A percentile compares a stretch with the other conserved stretches of the same genome.
Evolutionary conservation across 352 stramenopile genomes (phyloP).

Genomic region (Aphanomyces invadans): DNA sequence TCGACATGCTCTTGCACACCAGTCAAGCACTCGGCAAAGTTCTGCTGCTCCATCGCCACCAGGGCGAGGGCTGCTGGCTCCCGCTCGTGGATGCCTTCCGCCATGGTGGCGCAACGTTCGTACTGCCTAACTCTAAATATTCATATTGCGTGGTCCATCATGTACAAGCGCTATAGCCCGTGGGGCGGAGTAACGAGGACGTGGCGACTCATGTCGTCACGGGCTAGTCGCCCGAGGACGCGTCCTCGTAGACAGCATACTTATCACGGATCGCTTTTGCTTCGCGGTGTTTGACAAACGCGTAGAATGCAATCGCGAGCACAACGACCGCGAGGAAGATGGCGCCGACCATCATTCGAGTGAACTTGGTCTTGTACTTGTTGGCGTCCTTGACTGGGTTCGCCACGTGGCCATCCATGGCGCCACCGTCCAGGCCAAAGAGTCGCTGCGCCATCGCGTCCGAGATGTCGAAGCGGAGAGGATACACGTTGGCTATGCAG

Average conservation of each 20-base stretch:
- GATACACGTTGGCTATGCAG: constrained; percentile 15
- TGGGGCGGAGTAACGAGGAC: no score
- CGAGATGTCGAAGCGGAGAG: constrained; percentile 10
- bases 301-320: background rate
- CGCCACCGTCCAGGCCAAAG: background rate
- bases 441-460: background rate
- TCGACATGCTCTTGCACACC: no score
- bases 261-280: background rate
- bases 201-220: background rate
- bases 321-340: background rate
- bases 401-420: background rate
- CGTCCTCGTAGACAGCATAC: background rate
- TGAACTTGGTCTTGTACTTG: background rate
- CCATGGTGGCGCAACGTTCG: background rate
- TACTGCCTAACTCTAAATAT: background rate
- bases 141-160: background rate
- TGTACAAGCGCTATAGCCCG: no score
- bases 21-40: no score
- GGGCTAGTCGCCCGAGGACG: background rate
- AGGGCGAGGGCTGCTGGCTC: no score
- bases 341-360: background rate
- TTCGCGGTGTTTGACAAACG: background rate
- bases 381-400: background rate
- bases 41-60: no score
- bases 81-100: no score